Percentiles rank a stretch among this genome's conserved stretches.
phyloP scores from a whole-genome alignment of 176 grass and related monocot species.

The Areca catechu region DNA sequence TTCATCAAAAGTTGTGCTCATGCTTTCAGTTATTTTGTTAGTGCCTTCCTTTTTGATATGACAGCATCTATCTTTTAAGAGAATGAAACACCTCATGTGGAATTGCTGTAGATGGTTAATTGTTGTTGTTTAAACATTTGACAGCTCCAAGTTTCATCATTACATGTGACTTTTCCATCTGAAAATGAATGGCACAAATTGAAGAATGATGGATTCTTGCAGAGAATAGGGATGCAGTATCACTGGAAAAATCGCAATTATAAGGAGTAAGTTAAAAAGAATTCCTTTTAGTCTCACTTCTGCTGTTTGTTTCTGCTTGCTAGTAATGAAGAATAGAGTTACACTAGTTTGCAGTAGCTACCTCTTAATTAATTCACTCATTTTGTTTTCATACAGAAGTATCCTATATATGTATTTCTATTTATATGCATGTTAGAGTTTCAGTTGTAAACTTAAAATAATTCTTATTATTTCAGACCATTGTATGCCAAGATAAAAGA shows the following conservation, averaged over 20 bases:
- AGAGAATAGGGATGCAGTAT: constrained; percentile 84
- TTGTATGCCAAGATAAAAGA: too few relatives aligned
- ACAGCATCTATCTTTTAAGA: neutral
- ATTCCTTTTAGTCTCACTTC: neutral
- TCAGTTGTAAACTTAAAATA: too few relatives aligned
- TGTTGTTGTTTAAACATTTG: constrained; percentile 13
- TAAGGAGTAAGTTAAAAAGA: constrained; percentile 40
- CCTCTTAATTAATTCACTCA: neutral
- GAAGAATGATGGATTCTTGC: constrained; percentile 64
- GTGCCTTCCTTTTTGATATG: neutral
- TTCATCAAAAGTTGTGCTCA: too few relatives aligned
- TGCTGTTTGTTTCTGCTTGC: neutral
- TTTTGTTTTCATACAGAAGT: neutral
- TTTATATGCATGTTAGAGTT: too few relatives aligned
- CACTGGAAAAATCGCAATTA: constrained; percentile 96
- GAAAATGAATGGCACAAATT: constrained; percentile 78
- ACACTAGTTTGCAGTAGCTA: neutral
- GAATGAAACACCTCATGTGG: neutral
- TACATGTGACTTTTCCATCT: constrained; percentile 94
- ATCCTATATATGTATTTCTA: too few relatives aligned
- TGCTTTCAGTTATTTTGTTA: neutral
- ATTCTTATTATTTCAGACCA: too few relatives aligned
- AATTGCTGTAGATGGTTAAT: neutral
- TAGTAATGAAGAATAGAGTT: neutral
- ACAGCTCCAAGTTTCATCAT: constrained; percentile 75